phyloP scores from a whole-genome alignment of 2,329 filamentous ascomycete species.

The Pyrenochaeta sp. region DNA sequence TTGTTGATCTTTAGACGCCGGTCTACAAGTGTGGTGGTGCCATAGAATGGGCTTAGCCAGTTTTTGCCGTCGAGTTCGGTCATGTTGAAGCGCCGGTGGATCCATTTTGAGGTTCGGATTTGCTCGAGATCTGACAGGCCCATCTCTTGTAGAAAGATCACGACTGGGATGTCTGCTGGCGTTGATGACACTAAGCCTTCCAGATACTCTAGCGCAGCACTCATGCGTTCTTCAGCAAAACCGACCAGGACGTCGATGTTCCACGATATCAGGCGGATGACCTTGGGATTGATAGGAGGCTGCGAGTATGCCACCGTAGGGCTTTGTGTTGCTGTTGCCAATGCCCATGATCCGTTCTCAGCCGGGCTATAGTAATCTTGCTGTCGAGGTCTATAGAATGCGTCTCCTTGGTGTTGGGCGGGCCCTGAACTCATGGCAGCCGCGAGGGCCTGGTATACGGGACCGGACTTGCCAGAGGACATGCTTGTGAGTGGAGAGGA shows the following conservation, averaged over 20 bases:
- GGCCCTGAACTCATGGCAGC: slow-evolving; percentile 19
- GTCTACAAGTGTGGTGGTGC: slow-evolving; percentile 63
- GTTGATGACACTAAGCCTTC: slow-evolving; percentile 34
- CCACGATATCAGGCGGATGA: slow-evolving; percentile 54
- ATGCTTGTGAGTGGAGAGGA: neutral
- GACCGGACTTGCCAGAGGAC: slow-evolving; percentile 7
- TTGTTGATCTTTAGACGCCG: slow-evolving; percentile 53
- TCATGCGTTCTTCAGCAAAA: slow-evolving; percentile 52
- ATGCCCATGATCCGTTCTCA: slow-evolving; percentile 1
- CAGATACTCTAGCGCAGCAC: slow-evolving; percentile 52
- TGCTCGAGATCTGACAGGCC: slow-evolving; percentile 54
- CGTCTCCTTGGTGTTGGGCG: slow-evolving; percentile 21
- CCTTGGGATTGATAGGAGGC: slow-evolving; percentile 8
- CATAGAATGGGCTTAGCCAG: slow-evolving; percentile 60
- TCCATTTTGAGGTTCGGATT: slow-evolving; percentile 57
- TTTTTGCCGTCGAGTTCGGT: slow-evolving; percentile 56
- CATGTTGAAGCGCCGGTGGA: slow-evolving; percentile 58
- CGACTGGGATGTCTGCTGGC: slow-evolving; percentile 33
- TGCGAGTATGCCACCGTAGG: neutral
- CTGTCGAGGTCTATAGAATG: slow-evolving; percentile 22
- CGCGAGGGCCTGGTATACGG: slow-evolving; percentile 25
- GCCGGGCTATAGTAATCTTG: slow-evolving; percentile 15
- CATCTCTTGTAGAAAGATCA: slow-evolving; percentile 66
- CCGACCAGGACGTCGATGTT: slow-evolving; percentile 59
- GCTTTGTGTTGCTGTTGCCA: neutral